Evolutionary conservation across 2,329 filamentous ascomycete species (phyloP).

Genomic region (Xylariaceae sp.): DNA sequence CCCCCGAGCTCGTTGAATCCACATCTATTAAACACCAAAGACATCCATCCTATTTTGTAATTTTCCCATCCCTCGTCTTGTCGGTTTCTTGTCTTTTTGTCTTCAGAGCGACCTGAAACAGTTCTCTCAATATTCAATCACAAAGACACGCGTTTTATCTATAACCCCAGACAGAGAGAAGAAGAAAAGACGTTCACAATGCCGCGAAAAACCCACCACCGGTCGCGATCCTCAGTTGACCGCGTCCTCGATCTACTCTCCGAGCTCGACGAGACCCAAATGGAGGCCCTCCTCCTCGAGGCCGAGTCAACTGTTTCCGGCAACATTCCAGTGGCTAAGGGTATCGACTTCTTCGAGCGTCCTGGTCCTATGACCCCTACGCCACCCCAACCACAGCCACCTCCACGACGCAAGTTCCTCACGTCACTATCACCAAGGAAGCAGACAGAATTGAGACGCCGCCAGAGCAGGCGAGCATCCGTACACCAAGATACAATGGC

Average conservation of each 20-base stretch:
- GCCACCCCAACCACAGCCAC: constrained; percentile 2
- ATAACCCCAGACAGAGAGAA: no score
- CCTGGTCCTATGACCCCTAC: constrained; percentile 6
- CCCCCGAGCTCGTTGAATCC: not conserved
- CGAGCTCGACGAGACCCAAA: constrained; percentile 27
- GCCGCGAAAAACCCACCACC: constrained; percentile 19
- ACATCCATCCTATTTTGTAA: not conserved
- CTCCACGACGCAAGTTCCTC: constrained; percentile 24
- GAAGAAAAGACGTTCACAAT: not conserved
- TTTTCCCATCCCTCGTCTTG: not conserved
- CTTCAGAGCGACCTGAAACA: no score
- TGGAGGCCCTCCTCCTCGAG: constrained; percentile 25
- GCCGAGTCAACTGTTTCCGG: constrained; percentile 25
- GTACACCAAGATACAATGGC: constrained; percentile 10
- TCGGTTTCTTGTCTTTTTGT: not conserved
- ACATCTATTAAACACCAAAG: not conserved
- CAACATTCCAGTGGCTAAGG: constrained; percentile 27
- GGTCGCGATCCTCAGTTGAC: constrained; percentile 28
- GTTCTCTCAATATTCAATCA: not conserved
- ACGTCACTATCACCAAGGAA: constrained; percentile 24
- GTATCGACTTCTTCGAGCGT: constrained; percentile 26
- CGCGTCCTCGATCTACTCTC: constrained; percentile 28
- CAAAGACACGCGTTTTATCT: no score
- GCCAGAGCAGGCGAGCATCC: constrained; percentile 20
- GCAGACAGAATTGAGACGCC: constrained; percentile 19